Evolutionary conservation across 371 early-diverging fungal genomes (phyloP).

Genomic region (Mortierella sp.): DNA sequence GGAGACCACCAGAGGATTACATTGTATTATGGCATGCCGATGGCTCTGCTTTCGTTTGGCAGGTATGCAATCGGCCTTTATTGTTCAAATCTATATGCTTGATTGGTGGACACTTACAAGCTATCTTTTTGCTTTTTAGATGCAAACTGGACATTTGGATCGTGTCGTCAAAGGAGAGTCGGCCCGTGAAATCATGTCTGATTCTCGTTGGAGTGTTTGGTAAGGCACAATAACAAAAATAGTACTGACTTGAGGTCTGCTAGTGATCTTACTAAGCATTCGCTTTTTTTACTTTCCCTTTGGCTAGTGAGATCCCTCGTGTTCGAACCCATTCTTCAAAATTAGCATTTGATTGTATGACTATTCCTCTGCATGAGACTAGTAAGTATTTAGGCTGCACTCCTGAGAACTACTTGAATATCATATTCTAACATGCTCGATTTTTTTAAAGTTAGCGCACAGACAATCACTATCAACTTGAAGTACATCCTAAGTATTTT

Average conservation of each 20-base stretch:
- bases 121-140: conserved; percentile 58
- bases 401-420: not conserved
- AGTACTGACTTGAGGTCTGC: not conserved
- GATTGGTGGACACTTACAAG: not conserved
- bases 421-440: not conserved
- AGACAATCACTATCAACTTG: conserved; percentile 28
- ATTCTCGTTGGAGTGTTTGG: conserved; percentile 63
- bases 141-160: conserved; percentile 83
- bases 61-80: conserved; percentile 63
- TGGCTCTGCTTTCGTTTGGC: conserved; percentile 81
- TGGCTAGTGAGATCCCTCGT: conserved; percentile 22
- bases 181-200: conserved; percentile 69
- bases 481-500: conserved; percentile 30
- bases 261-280: not conserved
- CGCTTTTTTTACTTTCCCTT: not conserved
- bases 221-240: not conserved
- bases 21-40: conserved; percentile 75
- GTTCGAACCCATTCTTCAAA: conserved; percentile 18
- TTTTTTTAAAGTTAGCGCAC: conserved; percentile 13
- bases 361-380: conserved; percentile 15
- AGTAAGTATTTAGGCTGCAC: conserved; percentile 7
- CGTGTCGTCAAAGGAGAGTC: conserved; percentile 70
- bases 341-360: conserved; percentile 38
- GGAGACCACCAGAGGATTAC: conserved; percentile 78
- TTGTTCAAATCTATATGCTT: not conserved